Evolutionary conservation across 352 stramenopile species (phyloP), one percentile per base, ranked within the genome.

Genomic region (Paralagenidium karlingii): DNA sequence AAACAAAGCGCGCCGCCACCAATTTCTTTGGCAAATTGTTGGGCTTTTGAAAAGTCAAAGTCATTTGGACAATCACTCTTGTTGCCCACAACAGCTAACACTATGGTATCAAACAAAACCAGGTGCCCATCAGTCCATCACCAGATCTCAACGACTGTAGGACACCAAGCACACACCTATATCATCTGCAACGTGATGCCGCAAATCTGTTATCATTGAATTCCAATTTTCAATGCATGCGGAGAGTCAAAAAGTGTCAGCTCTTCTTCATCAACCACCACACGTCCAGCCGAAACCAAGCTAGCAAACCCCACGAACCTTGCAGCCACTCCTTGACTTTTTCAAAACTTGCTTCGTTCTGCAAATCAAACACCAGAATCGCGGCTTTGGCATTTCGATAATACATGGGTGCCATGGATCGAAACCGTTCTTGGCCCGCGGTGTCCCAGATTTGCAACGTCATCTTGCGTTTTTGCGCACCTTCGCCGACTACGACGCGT

Each of bases 371-470:
- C 1, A 94, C 80, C 29, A 94, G 51, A 38, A 94, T 89, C 22
- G 80, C 80, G 3, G 80, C 80, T 45, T 86, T 86, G 22, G 80
- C 78, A 45, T 94, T 88, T 30, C 80, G 75, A 53, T 94, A 94
- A 55, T 94, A 94, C 78, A 94, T 91, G 9, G 80, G 78, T 32
- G 77, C 77, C 79, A 92, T 92, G 30, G 73, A 88, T 15, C 77
- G 68, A 48, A 92, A 92, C 15, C 79, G 62, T 47, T 83, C 69
- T 47, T 83, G 69, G 7, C 69, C 69, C 13, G 69, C 69, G 13
- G 69, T 83, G 62, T 92, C 79, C 79, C 79, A 92, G 19, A 92
- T 89, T 59, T 92, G 79, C 36, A 92, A 61, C 50, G 73, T 89
- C 62, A 92, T 73, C 53, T 90, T 87, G 43, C 76, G 58, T 19